These are phyloP conservation scores for Leccinellum rugosiceps DNA, from an alignment of 768 basidiomycete genomes.

Conservation along the genomic window DNA sequence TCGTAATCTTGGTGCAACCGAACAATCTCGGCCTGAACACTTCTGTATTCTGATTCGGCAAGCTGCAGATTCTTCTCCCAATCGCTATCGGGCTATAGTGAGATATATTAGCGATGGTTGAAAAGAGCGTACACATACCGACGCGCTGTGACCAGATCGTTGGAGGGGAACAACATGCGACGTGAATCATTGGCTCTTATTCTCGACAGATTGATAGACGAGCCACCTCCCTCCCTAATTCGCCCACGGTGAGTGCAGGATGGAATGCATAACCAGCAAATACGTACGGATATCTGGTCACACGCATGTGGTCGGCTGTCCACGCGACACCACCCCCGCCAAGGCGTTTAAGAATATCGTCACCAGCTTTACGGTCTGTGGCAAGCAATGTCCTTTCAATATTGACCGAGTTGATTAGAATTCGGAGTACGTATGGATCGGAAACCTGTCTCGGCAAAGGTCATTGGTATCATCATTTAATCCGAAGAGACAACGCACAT, in stretches of 20 bases:
- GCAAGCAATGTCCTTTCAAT: slow-evolving; percentile 78
- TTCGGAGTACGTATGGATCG: slow-evolving; percentile 69
- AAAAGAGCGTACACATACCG: slow-evolving; percentile 35
- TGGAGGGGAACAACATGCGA: slow-evolving; percentile 51
- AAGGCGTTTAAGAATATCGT: slow-evolving; percentile 44
- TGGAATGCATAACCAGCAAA: neutral
- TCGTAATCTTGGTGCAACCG: slow-evolving; percentile 31
- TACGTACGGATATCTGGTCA: slow-evolving; percentile 63
- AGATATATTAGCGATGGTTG: neutral
- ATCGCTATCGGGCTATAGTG: slow-evolving; percentile 35
- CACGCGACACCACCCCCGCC: slow-evolving; percentile 55
- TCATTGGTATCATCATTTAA: neutral
- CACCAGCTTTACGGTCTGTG: slow-evolving; percentile 58
- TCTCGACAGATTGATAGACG: slow-evolving; percentile 39
- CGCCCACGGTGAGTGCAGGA: neutral
- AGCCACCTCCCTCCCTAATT: slow-evolving; percentile 65
- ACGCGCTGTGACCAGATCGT: slow-evolving; percentile 47
- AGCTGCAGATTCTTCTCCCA: slow-evolving; percentile 39
- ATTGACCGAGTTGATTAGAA: slow-evolving; percentile 68
- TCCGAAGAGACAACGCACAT: slow-evolving; percentile 43
- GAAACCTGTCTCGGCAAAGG: slow-evolving; percentile 50
- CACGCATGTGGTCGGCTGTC: slow-evolving; percentile 59
- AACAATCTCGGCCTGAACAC: slow-evolving; percentile 25
- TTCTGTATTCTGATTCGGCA: slow-evolving; percentile 38
- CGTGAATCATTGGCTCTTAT: slow-evolving; percentile 34